Evolutionary conservation across 257 asterid species (phyloP).

Genomic region (Salvia miltiorrhiza): DNA sequence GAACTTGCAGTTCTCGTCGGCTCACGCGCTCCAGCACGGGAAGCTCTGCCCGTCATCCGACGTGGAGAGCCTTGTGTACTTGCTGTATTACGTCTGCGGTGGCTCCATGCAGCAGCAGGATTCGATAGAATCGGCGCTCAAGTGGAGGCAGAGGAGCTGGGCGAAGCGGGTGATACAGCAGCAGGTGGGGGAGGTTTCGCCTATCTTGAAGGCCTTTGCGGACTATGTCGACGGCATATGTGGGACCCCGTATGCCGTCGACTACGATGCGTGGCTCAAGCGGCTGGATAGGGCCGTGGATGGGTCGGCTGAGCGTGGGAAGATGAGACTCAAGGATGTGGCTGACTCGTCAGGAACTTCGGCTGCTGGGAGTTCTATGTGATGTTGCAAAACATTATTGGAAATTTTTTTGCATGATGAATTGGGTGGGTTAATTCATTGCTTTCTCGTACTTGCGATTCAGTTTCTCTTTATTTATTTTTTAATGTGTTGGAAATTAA

Average conservation of each 20-base stretch:
- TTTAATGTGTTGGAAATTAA: neutral
- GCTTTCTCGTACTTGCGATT: neutral
- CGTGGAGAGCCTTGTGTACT: slow-evolving; percentile 71
- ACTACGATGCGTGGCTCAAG: slow-evolving; percentile 71
- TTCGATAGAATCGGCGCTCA: slow-evolving; percentile 71
- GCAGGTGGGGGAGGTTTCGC: slow-evolving; percentile 61
- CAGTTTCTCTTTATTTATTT: neutral
- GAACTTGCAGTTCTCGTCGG: slow-evolving; percentile 62
- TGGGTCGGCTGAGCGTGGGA: slow-evolving; percentile 49
- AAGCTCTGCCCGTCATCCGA: slow-evolving; percentile 83
- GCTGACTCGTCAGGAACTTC: slow-evolving; percentile 62
- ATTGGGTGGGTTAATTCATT: slow-evolving; percentile 3
- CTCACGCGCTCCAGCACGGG: slow-evolving; percentile 71
- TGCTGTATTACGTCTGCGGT: slow-evolving; percentile 51
- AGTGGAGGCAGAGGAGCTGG: slow-evolving; percentile 76
- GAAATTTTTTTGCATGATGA: neutral
- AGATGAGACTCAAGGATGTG: slow-evolving; percentile 42
- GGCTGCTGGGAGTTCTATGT: slow-evolving; percentile 37
- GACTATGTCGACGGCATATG: slow-evolving; percentile 71
- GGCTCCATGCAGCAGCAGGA: slow-evolving; percentile 62
- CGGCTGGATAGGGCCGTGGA: slow-evolving; percentile 52
- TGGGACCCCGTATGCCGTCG: slow-evolving; percentile 74
- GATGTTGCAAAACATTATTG: slow-evolving; percentile 13
- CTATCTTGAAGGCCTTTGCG: slow-evolving; percentile 67
- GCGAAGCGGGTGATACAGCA: slow-evolving; percentile 58